A percentile compares a stretch with the other conserved stretches of the same genome.
phyloP scores from a whole-genome alignment of 2,329 filamentous ascomycete genomes.

The Xylaria sp. region DNA sequence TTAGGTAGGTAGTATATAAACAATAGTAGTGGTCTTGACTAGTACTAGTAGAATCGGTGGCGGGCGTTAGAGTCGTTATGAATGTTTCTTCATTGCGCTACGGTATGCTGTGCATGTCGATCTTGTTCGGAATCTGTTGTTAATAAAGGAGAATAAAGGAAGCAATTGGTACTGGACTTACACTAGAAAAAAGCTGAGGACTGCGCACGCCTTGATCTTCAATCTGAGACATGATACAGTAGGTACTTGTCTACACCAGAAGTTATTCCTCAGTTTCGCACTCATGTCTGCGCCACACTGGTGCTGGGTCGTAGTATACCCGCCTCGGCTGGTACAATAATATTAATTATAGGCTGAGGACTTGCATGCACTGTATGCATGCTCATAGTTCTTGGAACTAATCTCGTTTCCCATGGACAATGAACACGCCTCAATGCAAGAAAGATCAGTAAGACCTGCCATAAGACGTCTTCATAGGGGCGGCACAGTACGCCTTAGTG shows the following conservation, averaged over 20 bases:
- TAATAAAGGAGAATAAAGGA: conserved; percentile 26
- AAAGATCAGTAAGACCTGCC: conserved; percentile 13
- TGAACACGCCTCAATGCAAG: conserved; percentile 10
- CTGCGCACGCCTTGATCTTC: conserved; percentile 10
- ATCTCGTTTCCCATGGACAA: conserved; percentile 28
- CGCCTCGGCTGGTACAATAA: neutral
- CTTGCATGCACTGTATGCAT: conserved; percentile 18
- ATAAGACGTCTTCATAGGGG: conserved; percentile 28
- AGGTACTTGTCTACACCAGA: no score
- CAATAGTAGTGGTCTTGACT: neutral
- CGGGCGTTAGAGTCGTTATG: neutral
- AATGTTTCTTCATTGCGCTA: neutral
- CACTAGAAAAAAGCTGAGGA: neutral
- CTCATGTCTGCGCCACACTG: conserved; percentile 28
- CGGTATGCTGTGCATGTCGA: conserved; percentile 21
- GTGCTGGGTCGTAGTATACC: conserved; percentile 1
- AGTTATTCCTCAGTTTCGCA: conserved; percentile 5
- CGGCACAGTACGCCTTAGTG: conserved; percentile 23
- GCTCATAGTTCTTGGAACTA: conserved; percentile 16
- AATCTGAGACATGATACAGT: neutral
- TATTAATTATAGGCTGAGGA: conserved; percentile 1
- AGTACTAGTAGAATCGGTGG: conserved; percentile 2
- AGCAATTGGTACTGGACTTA: conserved; percentile 6
- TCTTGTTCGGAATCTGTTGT: conserved; percentile 10
- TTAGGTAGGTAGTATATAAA: neutral